A percentile compares a stretch with the other conserved stretches of the same genome.
These are phyloP conservation scores for Botrytis paeoniae DNA, from an alignment of 2,329 filamentous ascomycete genomes.

Conservation along the genomic window DNA sequence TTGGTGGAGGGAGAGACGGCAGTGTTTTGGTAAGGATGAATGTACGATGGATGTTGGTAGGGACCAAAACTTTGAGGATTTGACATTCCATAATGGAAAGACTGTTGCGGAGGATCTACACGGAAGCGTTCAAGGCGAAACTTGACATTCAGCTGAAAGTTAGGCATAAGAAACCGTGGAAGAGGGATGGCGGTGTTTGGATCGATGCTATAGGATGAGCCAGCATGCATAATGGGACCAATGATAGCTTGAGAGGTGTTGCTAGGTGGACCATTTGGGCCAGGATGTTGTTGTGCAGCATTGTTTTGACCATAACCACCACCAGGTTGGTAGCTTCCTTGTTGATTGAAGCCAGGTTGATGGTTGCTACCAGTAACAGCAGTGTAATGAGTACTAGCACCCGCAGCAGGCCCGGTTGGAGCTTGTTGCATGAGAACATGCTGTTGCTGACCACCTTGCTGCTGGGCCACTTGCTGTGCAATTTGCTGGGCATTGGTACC, in stretches of 20 bases:
- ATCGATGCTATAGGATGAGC: not conserved
- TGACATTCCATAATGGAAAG: not conserved
- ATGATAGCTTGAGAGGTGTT: not conserved
- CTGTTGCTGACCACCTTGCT: not conserved
- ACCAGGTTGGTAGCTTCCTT: not conserved
- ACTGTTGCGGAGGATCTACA: not conserved
- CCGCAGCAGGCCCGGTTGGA: not conserved
- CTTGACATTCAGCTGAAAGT: not conserved
- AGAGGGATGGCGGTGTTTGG: not conserved
- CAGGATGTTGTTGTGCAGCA: not conserved
- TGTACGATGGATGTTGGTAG: not conserved
- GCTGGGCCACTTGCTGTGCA: not conserved
- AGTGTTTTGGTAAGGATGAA: not conserved
- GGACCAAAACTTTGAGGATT: not conserved
- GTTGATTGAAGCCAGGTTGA: not conserved
- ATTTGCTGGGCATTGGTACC: not conserved
- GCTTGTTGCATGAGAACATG: not conserved
- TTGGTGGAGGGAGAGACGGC: not conserved
- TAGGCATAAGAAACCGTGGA: not conserved
- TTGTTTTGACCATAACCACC: not conserved
- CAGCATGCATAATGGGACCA: not conserved
- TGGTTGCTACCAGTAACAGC: not conserved
- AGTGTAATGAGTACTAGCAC: not conserved
- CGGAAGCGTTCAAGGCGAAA: slow-evolving; percentile 13
- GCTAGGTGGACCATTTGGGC: not conserved